Percentiles rank a stretch among this genome's conserved stretches.
Conservation (phyloP, 495 filamentous ascomycete species). For the Niebla homalea region DNA sequence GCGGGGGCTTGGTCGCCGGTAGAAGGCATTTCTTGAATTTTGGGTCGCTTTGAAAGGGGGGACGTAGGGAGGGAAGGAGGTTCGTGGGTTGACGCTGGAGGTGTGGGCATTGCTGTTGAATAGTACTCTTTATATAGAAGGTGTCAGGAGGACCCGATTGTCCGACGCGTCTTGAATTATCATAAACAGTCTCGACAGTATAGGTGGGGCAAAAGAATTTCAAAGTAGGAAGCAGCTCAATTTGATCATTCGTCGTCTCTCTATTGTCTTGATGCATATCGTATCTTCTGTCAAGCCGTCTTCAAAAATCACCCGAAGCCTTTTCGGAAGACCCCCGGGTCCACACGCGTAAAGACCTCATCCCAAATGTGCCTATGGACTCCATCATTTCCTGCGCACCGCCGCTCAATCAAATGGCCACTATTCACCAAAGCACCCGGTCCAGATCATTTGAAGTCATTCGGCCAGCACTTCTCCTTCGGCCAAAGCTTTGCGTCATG, state of each 20-base stretch:
- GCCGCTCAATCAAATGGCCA: too few species aligned
- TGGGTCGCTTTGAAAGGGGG: conserved; percentile 53
- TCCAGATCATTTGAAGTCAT: conserved; percentile 8
- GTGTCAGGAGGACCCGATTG: background rate
- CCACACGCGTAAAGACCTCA: too few species aligned
- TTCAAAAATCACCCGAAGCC: too few species aligned
- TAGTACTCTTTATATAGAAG: background rate
- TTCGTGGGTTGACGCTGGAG: conserved; percentile 11
- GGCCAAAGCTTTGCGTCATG: conserved; percentile 25
- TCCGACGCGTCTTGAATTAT: background rate
- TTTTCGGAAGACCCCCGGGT: too few species aligned
- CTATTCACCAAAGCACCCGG: too few species aligned
- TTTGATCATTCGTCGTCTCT: too few species aligned
- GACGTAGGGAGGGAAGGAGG: conserved; percentile 44
- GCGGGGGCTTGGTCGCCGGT: conserved; percentile 21
- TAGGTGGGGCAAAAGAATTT: background rate
- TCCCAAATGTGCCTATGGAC: too few species aligned
- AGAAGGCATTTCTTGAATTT: conserved; percentile 25
- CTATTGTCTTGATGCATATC: background rate
- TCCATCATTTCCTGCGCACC: too few species aligned
- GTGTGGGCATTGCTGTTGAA: conserved; percentile 5
- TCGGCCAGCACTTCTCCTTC: conserved; percentile 33
- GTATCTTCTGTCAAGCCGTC: background rate
- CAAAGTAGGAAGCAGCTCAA: background rate
- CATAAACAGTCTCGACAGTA: too few species aligned